These are phyloP conservation scores for Eimeria brunetti DNA, from an alignment of 169 alveolate genomes.

Conservation along the genomic window DNA sequence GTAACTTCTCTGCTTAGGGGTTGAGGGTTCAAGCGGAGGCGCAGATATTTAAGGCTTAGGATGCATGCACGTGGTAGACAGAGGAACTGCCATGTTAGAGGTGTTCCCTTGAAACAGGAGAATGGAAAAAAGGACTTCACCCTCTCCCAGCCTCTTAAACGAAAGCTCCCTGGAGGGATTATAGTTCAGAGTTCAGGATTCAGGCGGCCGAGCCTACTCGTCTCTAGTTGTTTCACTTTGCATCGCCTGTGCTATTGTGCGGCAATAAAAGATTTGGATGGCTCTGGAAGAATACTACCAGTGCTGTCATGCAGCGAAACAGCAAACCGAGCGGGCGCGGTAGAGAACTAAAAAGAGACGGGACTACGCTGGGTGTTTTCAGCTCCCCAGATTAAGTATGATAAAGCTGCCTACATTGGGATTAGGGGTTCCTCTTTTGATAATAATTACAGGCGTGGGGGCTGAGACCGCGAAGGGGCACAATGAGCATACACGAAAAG, in stretches of 20 bases:
- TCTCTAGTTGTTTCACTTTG: not conserved
- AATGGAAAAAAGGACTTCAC: not conserved
- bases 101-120: not conserved
- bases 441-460: no score
- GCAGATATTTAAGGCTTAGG: no score
- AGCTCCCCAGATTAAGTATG: not conserved
- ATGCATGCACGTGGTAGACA: no score
- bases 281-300: not conserved
- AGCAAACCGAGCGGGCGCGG: not conserved
- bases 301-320: not conserved
- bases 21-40: no score
- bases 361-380: not conserved
- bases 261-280: not conserved
- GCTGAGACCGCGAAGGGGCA: no score
- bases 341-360: not conserved
- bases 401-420: no score
- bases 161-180: not conserved
- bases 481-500: no score
- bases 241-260: not conserved
- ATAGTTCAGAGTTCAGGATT: not conserved
- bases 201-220: not conserved
- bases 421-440: no score
- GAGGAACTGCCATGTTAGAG: not conserved
- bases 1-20: not conserved
- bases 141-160: not conserved